Conservation (phyloP, 768 basidiomycete genomes). For the Hygrophorus russula region DNA sequence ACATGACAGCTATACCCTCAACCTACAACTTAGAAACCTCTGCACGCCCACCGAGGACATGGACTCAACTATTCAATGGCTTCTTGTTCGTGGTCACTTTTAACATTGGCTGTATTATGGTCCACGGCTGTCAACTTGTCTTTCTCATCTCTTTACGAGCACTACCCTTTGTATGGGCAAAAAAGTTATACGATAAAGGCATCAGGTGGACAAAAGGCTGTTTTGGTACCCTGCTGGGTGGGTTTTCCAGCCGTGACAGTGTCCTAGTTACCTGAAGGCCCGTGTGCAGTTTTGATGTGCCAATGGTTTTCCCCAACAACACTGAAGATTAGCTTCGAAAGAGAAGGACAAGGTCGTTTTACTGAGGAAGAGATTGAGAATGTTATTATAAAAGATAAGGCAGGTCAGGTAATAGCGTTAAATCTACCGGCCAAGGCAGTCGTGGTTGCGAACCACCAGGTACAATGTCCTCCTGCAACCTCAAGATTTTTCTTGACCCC, state of each 20-base stretch:
- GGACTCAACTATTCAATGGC: constrained; percentile 38
- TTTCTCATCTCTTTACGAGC: constrained; percentile 57
- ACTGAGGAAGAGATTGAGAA: constrained; percentile 45
- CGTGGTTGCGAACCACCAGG: constrained; percentile 90
- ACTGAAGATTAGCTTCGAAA: constrained; percentile 64
- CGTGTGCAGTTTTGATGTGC: constrained; percentile 54
- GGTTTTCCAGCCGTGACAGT: constrained; percentile 15
- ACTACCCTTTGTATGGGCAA: constrained; percentile 47
- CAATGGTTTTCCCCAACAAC: constrained; percentile 76
- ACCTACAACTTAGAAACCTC: constrained; percentile 40
- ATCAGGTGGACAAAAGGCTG: constrained; percentile 76
- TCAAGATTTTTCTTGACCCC: not conserved
- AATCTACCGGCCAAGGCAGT: constrained; percentile 73
- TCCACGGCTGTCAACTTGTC: constrained; percentile 64
- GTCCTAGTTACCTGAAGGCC: not conserved
- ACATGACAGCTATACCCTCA: constrained; percentile 6
- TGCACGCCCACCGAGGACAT: constrained; percentile 41
- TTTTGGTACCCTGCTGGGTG: constrained; percentile 67
- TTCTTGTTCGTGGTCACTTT: constrained; percentile 47
- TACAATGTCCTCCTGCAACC: constrained; percentile 18
- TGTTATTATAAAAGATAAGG: constrained; percentile 42
- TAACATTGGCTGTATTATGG: constrained; percentile 51
- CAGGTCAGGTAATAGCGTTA: constrained; percentile 48
- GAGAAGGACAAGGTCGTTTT: constrained; percentile 52
- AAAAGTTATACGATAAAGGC: constrained; percentile 51